Base-by-base conservation (phyloP, 2,329 filamentous ascomycete genomes). In the Fusarium pseudonygamai region DNA sequence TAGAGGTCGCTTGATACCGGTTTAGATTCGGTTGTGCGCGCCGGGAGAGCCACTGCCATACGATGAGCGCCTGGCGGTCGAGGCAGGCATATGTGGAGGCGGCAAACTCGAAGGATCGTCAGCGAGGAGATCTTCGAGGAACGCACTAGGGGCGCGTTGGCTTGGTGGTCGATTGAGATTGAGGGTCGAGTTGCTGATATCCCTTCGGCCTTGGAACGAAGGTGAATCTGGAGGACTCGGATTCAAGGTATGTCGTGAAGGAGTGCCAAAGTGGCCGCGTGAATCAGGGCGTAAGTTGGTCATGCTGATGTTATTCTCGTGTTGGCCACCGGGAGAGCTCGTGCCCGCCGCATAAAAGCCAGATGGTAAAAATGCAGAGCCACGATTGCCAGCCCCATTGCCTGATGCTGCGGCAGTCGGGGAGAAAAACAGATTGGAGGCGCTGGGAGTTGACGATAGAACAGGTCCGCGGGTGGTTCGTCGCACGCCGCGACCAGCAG, bases 361-460 rank as follows among this genome's bases (percentile, higher is more conserved):
- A 7, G 96, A 92, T 22, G 96, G 96, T 26, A 98, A 87, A 80
- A 96, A 97, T n/a, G 87, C 86, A 3, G 94, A 97, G 67, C 89
- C 90, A 60, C 95, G 92, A 75, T 89, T 89, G 57, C 87, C 85
- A 64, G 86, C 85, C 20, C 87, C 84, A 43, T 89, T 90, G 20
- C 92, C 93, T 5, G 93, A 85, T 13, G 89, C 86, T 46, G 89
- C 90, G 4, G 95, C 95, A 1, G 96, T 98, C 1, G 96, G 96
- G 13, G 95, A 97, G 86, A 97, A 99, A 88, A 99, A 99, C 22
- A 98, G 87, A 71, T 92, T 93, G 42, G 90, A 90, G 76, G 88
- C 85, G 78, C 89, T 93, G 16, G 87, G 90, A 32, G 88, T 90
- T 57, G 84, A 84, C 15, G 88, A 89, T 5, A 87, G 87, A 36